Conservation (phyloP, 192 early-diverging fungal genomes). For the Entophlyctis luteolus region DNA sequence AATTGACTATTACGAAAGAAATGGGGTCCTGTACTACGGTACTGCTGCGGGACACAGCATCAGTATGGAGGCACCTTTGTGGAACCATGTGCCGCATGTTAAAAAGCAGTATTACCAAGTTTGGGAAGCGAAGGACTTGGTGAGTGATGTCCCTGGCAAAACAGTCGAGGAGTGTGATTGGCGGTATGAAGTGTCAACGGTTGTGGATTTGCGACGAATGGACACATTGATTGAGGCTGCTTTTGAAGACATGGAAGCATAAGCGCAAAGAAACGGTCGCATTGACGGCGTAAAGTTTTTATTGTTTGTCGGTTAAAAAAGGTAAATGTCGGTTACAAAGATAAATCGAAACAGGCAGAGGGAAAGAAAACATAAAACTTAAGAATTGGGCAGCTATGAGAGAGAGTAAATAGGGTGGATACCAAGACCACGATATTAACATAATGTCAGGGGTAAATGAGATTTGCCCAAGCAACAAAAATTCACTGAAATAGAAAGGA, state of each 20-base stretch:
- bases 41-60: conserved; percentile 13
- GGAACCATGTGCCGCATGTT: conserved; percentile 36
- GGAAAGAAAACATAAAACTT: too few relatives aligned
- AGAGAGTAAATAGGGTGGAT: too few relatives aligned
- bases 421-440: too few relatives aligned
- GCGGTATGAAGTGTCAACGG: conserved; percentile 25
- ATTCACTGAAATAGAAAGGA: too few relatives aligned
- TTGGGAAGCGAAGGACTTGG: conserved; percentile 6
- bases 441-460: too few relatives aligned
- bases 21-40: conserved; percentile 18
- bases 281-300: too few relatives aligned
- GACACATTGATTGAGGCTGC: conserved; percentile 28
- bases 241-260: conserved; percentile 32
- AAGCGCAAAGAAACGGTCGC: too few relatives aligned
- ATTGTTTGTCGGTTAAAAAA: too few relatives aligned
- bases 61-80: conserved; percentile 37
- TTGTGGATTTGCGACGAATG: conserved; percentile 15
- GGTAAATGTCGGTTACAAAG: too few relatives aligned
- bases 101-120: conserved; percentile 41
- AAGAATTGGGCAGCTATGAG: too few relatives aligned
- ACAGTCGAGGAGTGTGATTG: conserved; percentile 23
- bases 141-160: conserved; percentile 13
- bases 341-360: too few relatives aligned
- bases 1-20: conserved; percentile 30
- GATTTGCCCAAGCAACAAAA: too few relatives aligned